These are phyloP conservation scores for Diaporthe sp. DNA, from an alignment of 2,329 filamentous ascomycete genomes.

Conservation along the genomic window DNA sequence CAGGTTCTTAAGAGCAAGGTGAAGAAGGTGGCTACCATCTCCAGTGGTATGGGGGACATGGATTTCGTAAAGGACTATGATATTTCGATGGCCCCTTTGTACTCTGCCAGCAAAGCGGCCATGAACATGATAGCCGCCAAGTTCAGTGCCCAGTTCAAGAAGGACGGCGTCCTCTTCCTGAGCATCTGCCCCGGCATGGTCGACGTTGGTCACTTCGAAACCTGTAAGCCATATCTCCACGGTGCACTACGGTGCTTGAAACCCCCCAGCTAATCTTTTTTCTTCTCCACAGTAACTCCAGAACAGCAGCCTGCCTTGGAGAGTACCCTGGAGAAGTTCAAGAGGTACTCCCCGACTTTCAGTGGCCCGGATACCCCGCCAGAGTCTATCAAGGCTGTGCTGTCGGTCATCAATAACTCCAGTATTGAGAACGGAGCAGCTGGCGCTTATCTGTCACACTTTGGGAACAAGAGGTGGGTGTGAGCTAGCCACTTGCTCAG, in stretches of 20 bases:
- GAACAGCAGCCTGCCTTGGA: constrained; percentile 47
- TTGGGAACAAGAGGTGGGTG: constrained; percentile 67
- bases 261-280: background rate
- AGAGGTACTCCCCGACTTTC: constrained; percentile 57
- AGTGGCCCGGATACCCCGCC: constrained; percentile 52
- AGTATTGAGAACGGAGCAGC: constrained; percentile 62
- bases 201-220: constrained; percentile 53
- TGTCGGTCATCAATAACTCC: constrained; percentile 53
- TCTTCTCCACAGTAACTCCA: constrained; percentile 44
- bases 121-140: constrained; percentile 68
- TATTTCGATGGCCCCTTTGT: constrained; percentile 50
- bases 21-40: constrained; percentile 70
- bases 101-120: constrained; percentile 66
- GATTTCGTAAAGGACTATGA: constrained; percentile 56
- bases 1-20: constrained; percentile 62
- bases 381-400: constrained; percentile 52
- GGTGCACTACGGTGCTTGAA: background rate
- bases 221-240: constrained; percentile 43
- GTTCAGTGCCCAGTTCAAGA: constrained; percentile 63
- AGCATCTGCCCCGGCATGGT: constrained; percentile 66
- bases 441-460: constrained; percentile 68
- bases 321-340: constrained; percentile 50
- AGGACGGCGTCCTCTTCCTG: constrained; percentile 67
- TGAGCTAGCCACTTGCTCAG: constrained; percentile 46
- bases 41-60: constrained; percentile 62